These are phyloP conservation scores for Colletotrichum liriopes DNA, from an alignment of 2,329 filamentous ascomycete genomes.

Conservation along the genomic window DNA sequence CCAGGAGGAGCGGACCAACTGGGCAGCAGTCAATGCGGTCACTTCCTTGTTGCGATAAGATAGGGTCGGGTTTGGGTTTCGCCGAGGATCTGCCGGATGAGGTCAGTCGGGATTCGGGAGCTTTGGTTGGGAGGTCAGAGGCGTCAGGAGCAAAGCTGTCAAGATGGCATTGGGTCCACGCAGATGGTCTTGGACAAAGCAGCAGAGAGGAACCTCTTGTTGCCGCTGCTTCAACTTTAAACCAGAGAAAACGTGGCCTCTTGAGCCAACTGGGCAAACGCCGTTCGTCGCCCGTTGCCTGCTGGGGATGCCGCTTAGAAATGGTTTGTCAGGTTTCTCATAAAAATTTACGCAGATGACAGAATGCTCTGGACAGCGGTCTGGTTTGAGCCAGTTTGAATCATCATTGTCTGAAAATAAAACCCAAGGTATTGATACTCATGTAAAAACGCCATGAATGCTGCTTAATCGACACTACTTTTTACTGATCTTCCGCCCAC, in stretches of 20 bases:
- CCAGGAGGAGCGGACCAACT: conserved; percentile 31
- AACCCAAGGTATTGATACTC: conserved; percentile 33
- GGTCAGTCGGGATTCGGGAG: not conserved
- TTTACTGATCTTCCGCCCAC: conserved; percentile 33
- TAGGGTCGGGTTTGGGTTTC: conserved; percentile 18
- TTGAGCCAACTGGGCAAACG: too few relatives aligned
- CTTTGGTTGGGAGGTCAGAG: not conserved
- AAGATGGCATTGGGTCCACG: not conserved
- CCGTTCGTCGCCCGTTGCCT: not conserved
- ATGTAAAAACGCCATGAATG: conserved; percentile 43
- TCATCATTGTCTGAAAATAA: conserved; percentile 27
- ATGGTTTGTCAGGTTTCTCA: not conserved
- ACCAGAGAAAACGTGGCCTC: not conserved
- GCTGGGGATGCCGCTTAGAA: not conserved
- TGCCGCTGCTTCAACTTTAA: too few relatives aligned
- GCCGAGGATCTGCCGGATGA: conserved; percentile 36
- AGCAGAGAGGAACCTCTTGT: not conserved
- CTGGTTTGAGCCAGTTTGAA: conserved; percentile 4
- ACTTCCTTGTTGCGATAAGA: conserved; percentile 40
- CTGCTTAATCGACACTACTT: conserved; percentile 42
- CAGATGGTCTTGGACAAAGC: not conserved
- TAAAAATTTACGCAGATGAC: not conserved
- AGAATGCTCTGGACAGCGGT: not conserved
- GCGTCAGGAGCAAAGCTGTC: not conserved
- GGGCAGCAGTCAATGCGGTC: conserved; percentile 43